Percentiles rank a stretch among this genome's conserved stretches.
These are phyloP conservation scores for Phaseolus coccineus DNA, from an alignment of 331 rosid genomes.

Conservation along the genomic window DNA sequence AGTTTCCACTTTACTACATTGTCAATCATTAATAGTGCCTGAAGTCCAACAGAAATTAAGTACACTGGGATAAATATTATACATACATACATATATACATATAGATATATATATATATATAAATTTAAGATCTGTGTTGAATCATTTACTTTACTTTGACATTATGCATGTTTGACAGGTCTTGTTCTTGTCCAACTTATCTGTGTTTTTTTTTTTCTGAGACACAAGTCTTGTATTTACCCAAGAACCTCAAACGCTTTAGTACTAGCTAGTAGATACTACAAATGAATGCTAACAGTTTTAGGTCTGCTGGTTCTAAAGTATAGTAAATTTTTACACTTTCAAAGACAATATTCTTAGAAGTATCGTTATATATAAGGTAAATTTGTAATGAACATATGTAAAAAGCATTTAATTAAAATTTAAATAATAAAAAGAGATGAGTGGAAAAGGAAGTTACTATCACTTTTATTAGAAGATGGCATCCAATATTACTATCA, in stretches of 20 bases:
- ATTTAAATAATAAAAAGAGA: neutral
- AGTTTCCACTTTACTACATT: neutral
- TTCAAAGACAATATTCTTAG: neutral
- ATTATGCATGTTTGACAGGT: neutral
- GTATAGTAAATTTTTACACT: neutral
- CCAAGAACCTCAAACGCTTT: neutral
- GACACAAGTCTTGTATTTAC: conserved; percentile 2
- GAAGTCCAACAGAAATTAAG: neutral
- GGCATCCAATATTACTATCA: neutral
- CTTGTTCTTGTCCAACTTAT: neutral
- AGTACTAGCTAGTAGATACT: neutral
- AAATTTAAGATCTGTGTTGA: neutral
- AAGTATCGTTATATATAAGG: neutral
- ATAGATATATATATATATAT: no score
- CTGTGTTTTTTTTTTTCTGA: neutral
- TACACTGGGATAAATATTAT: neutral
- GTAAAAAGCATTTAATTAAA: neutral
- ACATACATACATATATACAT: neutral
- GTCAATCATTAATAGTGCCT: neutral
- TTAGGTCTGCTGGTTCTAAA: neutral
- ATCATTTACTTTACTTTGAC: neutral
- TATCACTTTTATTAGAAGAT: no score
- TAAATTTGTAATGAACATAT: neutral
- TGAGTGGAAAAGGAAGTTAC: no score
- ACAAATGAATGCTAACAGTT: conserved; percentile 1